phyloP scores from a whole-genome alignment of 306 rosid species.

The Cicer arietinum region DNA sequence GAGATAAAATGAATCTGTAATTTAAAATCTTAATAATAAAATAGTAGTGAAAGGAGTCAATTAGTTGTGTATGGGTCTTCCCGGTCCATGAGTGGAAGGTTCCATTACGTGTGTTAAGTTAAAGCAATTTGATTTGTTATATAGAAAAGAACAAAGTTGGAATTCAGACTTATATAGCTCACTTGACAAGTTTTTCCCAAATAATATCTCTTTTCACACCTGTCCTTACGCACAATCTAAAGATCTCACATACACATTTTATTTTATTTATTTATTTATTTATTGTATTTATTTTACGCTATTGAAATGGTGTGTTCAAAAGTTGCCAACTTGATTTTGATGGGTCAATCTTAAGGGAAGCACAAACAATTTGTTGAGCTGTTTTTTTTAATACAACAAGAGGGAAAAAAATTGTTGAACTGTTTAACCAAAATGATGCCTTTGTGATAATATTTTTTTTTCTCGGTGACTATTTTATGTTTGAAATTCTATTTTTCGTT shows the following conservation, averaged over 20 bases:
- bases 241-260: slow-evolving; percentile 16
- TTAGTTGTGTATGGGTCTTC: neutral
- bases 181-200: slow-evolving; percentile 19
- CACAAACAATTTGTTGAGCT: slow-evolving; percentile 36
- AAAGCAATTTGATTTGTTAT: slow-evolving; percentile 38
- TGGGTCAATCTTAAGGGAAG: slow-evolving; percentile 9
- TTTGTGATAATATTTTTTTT: neutral
- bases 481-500: neutral
- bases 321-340: slow-evolving; percentile 35
- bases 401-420: slow-evolving; percentile 37
- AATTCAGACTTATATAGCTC: neutral
- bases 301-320: slow-evolving; percentile 24
- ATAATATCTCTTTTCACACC: slow-evolving; percentile 45
- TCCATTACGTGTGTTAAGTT: slow-evolving; percentile 47
- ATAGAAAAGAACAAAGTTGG: neutral
- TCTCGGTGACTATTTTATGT: neutral
- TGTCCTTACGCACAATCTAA: slow-evolving; percentile 10
- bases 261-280: neutral
- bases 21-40: no score
- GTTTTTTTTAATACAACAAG: neutral
- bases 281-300: neutral
- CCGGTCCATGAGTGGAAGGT: slow-evolving; percentile 45
- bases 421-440: slow-evolving; percentile 42
- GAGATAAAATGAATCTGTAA: no score
- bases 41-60: neutral